phyloP scores from a whole-genome alignment of 257 asterid species.

The Przewalskia tangutica region DNA sequence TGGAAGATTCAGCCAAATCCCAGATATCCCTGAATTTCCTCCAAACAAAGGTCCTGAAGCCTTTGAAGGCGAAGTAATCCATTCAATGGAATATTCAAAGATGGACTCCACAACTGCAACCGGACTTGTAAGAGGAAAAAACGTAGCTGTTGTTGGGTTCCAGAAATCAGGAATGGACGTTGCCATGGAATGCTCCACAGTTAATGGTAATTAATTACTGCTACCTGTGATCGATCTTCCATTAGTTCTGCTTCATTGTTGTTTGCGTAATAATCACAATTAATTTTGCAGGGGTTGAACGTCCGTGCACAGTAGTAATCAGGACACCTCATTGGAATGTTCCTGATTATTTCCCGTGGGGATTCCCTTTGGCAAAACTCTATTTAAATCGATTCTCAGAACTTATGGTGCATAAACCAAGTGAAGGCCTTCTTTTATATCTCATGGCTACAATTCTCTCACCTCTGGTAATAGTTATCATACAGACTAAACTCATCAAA shows the following conservation, averaged over 20 bases:
- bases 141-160: conserved; percentile 36
- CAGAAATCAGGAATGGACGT: conserved; percentile 41
- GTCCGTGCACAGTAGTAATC: conserved; percentile 33
- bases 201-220: conserved; percentile 19
- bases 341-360: conserved; percentile 36
- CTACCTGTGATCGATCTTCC: too few species aligned
- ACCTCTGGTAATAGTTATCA: conserved; percentile 27
- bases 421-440: conserved; percentile 22
- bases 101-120: conserved; percentile 25
- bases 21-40: conserved; percentile 37
- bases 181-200: conserved; percentile 29
- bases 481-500: too few species aligned
- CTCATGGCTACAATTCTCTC: conserved; percentile 33
- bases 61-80: conserved; percentile 31
- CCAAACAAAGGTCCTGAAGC: conserved; percentile 27
- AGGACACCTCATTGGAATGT: conserved; percentile 40
- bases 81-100: conserved; percentile 32
- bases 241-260: background rate
- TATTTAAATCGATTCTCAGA: conserved; percentile 34
- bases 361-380: conserved; percentile 20
- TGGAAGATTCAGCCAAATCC: conserved; percentile 31
- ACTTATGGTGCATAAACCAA: conserved; percentile 40
- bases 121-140: conserved; percentile 21
- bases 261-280: too few species aligned
- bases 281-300: conserved; percentile 21